Evolutionary conservation across 1,139 yeast species (phyloP).

Genomic region (Taphrina betulina): DNA sequence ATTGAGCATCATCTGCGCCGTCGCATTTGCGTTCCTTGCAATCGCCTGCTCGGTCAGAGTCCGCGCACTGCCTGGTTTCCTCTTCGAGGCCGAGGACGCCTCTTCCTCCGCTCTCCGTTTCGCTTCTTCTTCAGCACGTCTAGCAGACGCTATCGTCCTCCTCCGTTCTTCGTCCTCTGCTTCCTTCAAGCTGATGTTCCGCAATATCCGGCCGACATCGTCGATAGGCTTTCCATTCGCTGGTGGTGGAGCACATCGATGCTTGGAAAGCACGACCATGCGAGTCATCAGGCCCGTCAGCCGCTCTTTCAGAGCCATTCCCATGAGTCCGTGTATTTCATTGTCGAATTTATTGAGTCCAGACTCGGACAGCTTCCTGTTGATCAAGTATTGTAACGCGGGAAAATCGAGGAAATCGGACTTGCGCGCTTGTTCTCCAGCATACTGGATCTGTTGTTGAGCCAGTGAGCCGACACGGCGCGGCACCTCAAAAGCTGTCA

Average conservation of each 20-base stretch:
- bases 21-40: slow-evolving; percentile 32
- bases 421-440: slow-evolving; percentile 10
- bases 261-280: slow-evolving; percentile 32
- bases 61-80: slow-evolving; percentile 19
- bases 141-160: slow-evolving; percentile 25
- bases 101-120: slow-evolving; percentile 15
- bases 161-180: slow-evolving; percentile 30
- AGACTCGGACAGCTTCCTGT: slow-evolving; percentile 5
- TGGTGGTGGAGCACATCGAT: slow-evolving; percentile 32
- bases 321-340: slow-evolving; percentile 20
- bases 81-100: slow-evolving; percentile 19
- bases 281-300: slow-evolving; percentile 19
- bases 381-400: slow-evolving; percentile 17
- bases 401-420: slow-evolving; percentile 20
- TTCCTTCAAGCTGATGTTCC: slow-evolving; percentile 24
- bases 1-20: slow-evolving; percentile 34
- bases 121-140: slow-evolving; percentile 27
- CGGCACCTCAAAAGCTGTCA: slow-evolving; percentile 26
- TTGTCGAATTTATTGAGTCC: slow-evolving; percentile 18
- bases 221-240: slow-evolving; percentile 26
- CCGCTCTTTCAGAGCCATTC: slow-evolving; percentile 31
- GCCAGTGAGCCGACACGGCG: neutral
- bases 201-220: slow-evolving; percentile 30
- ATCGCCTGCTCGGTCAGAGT: slow-evolving; percentile 29
- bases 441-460: neutral